Evolutionary conservation across 192 early-diverging fungal species (phyloP).

Genomic region (Diversispora eburnea): DNA sequence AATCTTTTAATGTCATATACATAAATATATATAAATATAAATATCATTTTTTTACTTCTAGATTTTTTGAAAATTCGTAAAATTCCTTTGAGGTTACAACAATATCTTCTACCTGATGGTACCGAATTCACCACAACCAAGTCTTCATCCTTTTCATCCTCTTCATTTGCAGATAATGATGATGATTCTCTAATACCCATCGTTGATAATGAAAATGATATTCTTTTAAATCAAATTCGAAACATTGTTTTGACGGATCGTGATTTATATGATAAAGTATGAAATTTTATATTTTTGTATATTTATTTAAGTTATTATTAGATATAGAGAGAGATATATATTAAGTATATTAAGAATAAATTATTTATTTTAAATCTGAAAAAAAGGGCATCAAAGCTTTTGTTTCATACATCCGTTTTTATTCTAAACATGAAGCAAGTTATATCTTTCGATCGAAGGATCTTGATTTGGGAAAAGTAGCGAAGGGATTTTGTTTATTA

Average conservation of each 20-base stretch:
- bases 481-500: slow-evolving; percentile 76
- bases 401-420: slow-evolving; percentile 86
- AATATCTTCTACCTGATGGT: slow-evolving; percentile 50
- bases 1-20: too few relatives aligned
- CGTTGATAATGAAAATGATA: slow-evolving; percentile 42
- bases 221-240: slow-evolving; percentile 54
- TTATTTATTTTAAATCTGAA: slow-evolving; percentile 1
- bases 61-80: slow-evolving; percentile 86
- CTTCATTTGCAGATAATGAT: slow-evolving; percentile 29
- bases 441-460: slow-evolving; percentile 90
- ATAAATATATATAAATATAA: background rate
- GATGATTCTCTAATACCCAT: slow-evolving; percentile 25
- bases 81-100: slow-evolving; percentile 62
- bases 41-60: background rate
- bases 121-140: slow-evolving; percentile 24
- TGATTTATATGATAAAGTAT: slow-evolving; percentile 65
- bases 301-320: background rate
- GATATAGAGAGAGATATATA: background rate
- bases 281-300: background rate
- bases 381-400: slow-evolving; percentile 73
- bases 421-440: slow-evolving; percentile 89
- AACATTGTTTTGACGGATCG: slow-evolving; percentile 63
- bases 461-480: slow-evolving; percentile 74
- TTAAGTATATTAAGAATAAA: background rate
- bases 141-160: slow-evolving; percentile 24